A percentile compares a stretch with the other conserved stretches of the same genome.
These are phyloP conservation scores for Insectozyma bohioensis DNA, from an alignment of 1,139 yeast genomes.

Conservation along the genomic window DNA sequence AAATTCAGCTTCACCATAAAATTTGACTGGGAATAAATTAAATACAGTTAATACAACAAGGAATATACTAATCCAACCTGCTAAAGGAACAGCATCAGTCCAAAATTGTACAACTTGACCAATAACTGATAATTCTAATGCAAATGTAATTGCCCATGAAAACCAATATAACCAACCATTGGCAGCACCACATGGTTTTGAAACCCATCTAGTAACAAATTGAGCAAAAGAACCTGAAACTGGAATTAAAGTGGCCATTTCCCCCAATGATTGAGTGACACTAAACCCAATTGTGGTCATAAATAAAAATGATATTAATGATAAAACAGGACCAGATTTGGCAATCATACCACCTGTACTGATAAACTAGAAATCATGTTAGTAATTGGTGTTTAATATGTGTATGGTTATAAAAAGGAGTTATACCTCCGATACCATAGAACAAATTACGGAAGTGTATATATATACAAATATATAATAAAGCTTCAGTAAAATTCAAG, in stretches of 20 bases:
- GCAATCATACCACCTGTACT: constrained; percentile 51
- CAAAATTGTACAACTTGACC: constrained; percentile 76
- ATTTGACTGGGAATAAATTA: constrained; percentile 44
- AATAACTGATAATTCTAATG: constrained; percentile 77
- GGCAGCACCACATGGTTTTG: constrained; percentile 75
- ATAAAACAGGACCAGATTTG: constrained; percentile 69
- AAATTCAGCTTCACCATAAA: constrained; percentile 48
- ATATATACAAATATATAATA: no score
- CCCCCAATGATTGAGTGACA: constrained; percentile 71
- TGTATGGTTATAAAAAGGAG: no score
- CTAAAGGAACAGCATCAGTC: constrained; percentile 71
- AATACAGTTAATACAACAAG: constrained; percentile 36
- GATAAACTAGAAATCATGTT: no score
- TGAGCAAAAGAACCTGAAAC: constrained; percentile 63
- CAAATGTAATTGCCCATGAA: constrained; percentile 82
- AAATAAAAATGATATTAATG: constrained; percentile 63
- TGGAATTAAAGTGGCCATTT: constrained; percentile 74
- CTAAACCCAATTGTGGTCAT: constrained; percentile 65
- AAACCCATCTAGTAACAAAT: constrained; percentile 58
- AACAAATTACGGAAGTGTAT: no score
- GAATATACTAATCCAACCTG: constrained; percentile 76
- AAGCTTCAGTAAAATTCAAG: no score
- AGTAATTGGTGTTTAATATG: no score
- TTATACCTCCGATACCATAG: no score
- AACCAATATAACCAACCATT: constrained; percentile 87